phyloP scores from a whole-genome alignment of 2,329 filamentous ascomycete genomes.

The Tolypocladium inflatum region DNA sequence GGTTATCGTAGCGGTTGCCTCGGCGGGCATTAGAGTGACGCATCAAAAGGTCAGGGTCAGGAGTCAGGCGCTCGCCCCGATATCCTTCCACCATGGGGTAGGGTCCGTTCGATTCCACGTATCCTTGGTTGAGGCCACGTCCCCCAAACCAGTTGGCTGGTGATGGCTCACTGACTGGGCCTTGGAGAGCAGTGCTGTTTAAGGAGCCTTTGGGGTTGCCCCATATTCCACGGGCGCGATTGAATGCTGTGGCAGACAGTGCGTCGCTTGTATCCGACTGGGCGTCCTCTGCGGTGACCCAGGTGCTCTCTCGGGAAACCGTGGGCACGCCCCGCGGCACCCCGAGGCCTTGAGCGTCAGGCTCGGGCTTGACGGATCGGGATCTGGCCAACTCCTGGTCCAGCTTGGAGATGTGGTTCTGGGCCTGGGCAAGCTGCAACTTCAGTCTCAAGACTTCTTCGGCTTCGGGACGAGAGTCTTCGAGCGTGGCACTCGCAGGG shows the following conservation, averaged over 20 bases:
- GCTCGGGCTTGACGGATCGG: slow-evolving; percentile 48
- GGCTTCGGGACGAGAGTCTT: slow-evolving; percentile 28
- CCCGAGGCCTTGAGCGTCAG: slow-evolving; percentile 12
- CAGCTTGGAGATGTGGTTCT: slow-evolving; percentile 60
- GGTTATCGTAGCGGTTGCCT: slow-evolving; percentile 35
- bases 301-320: slow-evolving; percentile 32
- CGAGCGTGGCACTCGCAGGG: slow-evolving; percentile 40
- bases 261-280: slow-evolving; percentile 49
- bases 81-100: slow-evolving; percentile 29
- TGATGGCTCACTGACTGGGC: slow-evolving; percentile 25
- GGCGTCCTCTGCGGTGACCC: slow-evolving; percentile 44
- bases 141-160: slow-evolving; percentile 35
- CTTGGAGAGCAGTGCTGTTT: slow-evolving; percentile 20
- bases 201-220: slow-evolving; percentile 35
- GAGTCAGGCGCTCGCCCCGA: slow-evolving; percentile 35
- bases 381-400: slow-evolving; percentile 62
- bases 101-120: slow-evolving; percentile 27
- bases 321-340: slow-evolving; percentile 10
- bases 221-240: slow-evolving; percentile 48
- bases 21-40: slow-evolving; percentile 34
- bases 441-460: slow-evolving; percentile 61
- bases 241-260: slow-evolving; percentile 40
- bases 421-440: slow-evolving; percentile 60
- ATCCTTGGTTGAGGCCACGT: slow-evolving; percentile 27
- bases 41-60: slow-evolving; percentile 38